phyloP scores from a whole-genome alignment of 768 basidiomycete genomes.

The Neoboletus magnificus region DNA sequence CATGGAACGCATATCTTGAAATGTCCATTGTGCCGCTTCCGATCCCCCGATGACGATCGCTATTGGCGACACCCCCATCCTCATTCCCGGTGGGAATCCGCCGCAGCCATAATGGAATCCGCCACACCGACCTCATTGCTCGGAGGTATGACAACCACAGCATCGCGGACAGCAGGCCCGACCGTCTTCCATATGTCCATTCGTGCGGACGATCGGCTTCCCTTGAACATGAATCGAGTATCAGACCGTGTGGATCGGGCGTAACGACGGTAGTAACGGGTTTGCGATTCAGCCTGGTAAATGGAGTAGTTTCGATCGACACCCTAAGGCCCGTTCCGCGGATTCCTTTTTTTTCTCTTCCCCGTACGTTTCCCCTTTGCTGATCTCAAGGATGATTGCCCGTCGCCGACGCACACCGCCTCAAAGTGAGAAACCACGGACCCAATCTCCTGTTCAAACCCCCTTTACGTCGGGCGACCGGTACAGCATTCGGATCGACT shows the following conservation, averaged over 20 bases:
- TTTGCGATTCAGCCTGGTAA: constrained; percentile 59
- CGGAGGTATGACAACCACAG: constrained; percentile 37
- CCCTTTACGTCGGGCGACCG: constrained; percentile 43
- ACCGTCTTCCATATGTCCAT: constrained; percentile 53
- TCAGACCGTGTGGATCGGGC: constrained; percentile 53
- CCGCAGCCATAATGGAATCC: constrained; percentile 46
- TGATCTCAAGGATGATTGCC: constrained; percentile 44
- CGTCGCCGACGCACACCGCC: constrained; percentile 40
- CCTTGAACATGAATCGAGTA: constrained; percentile 47
- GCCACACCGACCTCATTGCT: constrained; percentile 58
- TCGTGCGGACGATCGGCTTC: constrained; percentile 35
- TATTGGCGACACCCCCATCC: constrained; percentile 58
- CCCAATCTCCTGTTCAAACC: constrained; percentile 47
- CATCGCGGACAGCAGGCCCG: constrained; percentile 35
- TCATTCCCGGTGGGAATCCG: constrained; percentile 45
- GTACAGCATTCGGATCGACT: constrained; percentile 61
- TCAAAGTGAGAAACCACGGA: constrained; percentile 57
- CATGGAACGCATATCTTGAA: constrained; percentile 37
- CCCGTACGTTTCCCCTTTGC: constrained; percentile 56
- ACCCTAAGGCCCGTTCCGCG: not conserved
- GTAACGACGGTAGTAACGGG: constrained; percentile 21
- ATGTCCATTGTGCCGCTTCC: not conserved
- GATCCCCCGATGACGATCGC: constrained; percentile 39
- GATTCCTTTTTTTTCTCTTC: not conserved
- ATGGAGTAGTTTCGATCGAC: not conserved